Evolutionary conservation across 1,139 yeast species (phyloP).

Genomic region (Yamadazyma triangularis): DNA sequence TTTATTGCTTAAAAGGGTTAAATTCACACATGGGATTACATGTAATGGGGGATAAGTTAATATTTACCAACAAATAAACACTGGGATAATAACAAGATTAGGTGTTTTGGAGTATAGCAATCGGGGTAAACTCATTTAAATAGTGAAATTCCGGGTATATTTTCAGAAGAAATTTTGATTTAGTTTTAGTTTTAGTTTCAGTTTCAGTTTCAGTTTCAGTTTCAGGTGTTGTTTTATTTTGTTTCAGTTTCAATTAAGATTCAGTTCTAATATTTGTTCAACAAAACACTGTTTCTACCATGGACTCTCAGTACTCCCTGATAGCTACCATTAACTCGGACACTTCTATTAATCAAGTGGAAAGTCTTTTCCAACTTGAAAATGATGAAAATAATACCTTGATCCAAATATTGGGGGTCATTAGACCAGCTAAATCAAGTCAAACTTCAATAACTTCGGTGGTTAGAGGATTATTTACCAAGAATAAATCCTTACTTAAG

Average conservation of each 20-base stretch:
- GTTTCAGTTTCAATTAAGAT: too few relatives aligned
- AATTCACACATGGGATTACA: conserved; percentile 3
- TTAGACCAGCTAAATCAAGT: conserved; percentile 27
- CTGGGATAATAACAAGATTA: too few relatives aligned
- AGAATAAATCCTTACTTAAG: conserved; percentile 28
- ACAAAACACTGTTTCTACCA: too few relatives aligned
- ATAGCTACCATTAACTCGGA: conserved; percentile 2
- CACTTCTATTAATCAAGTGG: conserved; percentile 8
- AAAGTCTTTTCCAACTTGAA: conserved; percentile 16
- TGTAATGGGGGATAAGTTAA: too few relatives aligned
- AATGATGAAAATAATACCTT: conserved; percentile 26
- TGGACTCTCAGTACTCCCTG: not conserved
- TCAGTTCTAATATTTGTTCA: not conserved
- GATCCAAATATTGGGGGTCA: conserved; percentile 32
- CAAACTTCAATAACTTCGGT: conserved; percentile 28
- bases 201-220: not conserved
- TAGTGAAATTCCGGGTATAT: too few relatives aligned
- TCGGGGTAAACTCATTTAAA: too few relatives aligned
- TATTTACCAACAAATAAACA: too few relatives aligned
- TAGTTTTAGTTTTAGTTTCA: not conserved
- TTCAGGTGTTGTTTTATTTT: too few relatives aligned
- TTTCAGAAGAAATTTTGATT: too few relatives aligned
- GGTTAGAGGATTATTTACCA: conserved; percentile 40
- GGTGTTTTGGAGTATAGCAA: too few relatives aligned
- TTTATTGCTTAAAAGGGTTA: conserved; percentile 4